Evolutionary conservation across 2,329 filamentous ascomycete genomes (phyloP).

Genomic region (Lecanosticta acicola): DNA sequence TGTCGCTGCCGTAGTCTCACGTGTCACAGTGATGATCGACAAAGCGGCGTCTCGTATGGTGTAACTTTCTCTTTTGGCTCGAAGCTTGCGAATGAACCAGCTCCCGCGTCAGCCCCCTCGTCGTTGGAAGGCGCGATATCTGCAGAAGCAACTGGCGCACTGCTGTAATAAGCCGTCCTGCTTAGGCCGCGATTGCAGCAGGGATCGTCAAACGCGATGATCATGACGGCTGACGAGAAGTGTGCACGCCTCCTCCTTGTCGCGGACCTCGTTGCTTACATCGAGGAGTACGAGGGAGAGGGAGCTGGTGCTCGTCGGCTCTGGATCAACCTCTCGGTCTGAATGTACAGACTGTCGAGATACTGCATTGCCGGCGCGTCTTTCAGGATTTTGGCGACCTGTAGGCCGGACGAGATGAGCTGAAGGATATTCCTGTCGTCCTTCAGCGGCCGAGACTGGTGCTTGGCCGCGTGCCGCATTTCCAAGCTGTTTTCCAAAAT

Average conservation of each 20-base stretch:
- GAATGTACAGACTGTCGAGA: constrained; percentile 73
- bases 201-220: not conserved
- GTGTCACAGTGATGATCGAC: not conserved
- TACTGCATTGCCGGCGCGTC: constrained; percentile 79
- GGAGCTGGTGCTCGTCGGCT: constrained; percentile 23
- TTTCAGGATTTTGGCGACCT: constrained; percentile 81
- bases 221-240: not conserved
- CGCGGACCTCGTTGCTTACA: constrained; percentile 7
- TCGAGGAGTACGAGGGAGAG: constrained; percentile 17
- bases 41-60: not conserved
- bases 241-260: too few species aligned
- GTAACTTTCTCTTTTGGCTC: not conserved
- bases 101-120: not conserved
- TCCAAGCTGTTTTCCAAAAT: constrained; percentile 83
- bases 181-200: not conserved
- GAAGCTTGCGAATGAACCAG: not conserved
- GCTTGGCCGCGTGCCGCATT: constrained; percentile 79
- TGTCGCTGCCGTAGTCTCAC: too few species aligned
- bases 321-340: constrained; percentile 73
- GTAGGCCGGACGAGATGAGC: constrained; percentile 78
- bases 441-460: constrained; percentile 76
- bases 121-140: not conserved
- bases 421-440: constrained; percentile 86
- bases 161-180: not conserved
- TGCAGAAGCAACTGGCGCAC: too few species aligned